phyloP scores from a whole-genome alignment of 2,329 filamentous ascomycete genomes.

The Verticillium nubilum region DNA sequence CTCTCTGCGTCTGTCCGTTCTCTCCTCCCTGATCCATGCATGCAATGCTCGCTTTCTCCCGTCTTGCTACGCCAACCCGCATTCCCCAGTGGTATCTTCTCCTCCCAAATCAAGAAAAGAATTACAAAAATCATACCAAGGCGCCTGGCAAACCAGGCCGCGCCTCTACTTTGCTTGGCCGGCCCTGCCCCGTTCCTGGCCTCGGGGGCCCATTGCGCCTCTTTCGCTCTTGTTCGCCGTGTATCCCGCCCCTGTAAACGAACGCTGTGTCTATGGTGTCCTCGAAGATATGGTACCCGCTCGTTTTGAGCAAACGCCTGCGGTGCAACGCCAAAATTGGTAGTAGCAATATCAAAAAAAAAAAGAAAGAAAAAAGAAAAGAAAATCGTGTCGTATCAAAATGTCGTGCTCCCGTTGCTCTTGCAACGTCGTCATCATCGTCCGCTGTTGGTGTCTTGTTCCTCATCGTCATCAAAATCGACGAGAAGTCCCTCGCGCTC shows the following conservation, averaged over 20 bases:
- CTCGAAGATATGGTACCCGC: background rate
- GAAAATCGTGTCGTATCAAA: slow-evolving; percentile 4
- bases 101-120: background rate
- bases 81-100: background rate
- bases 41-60: background rate
- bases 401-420: background rate
- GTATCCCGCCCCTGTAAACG: background rate
- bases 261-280: background rate
- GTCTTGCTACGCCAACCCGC: background rate
- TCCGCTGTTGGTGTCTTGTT: background rate
- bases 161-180: background rate
- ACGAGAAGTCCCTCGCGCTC: slow-evolving; percentile 9
- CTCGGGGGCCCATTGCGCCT: background rate
- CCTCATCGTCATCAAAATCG: background rate
- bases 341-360: background rate
- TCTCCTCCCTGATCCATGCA: background rate
- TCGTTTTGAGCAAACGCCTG: background rate
- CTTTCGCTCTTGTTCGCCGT: background rate
- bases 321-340: background rate
- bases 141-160: background rate
- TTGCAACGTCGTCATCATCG: background rate
- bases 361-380: slow-evolving; percentile 4
- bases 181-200: background rate
- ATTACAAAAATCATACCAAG: background rate
- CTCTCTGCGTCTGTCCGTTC: background rate